These are phyloP conservation scores for Herpetomonas muscarum DNA, from an alignment of 208 protist species.

Conservation along the genomic window DNA sequence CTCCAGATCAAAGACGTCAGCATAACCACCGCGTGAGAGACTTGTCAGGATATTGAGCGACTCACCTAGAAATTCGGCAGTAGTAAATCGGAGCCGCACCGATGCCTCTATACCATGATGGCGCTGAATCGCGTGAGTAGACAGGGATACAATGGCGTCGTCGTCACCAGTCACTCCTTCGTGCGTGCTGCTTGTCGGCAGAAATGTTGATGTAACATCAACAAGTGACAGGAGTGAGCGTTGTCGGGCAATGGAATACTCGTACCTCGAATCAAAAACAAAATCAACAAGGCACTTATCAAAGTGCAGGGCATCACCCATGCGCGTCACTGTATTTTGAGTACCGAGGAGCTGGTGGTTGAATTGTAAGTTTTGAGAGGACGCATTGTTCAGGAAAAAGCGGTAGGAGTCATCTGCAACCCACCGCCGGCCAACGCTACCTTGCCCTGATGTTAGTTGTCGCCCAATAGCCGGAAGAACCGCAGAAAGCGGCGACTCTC, in stretches of 20 bases:
- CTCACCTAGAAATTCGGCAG: conserved; percentile 41
- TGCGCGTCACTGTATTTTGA: conserved; percentile 10
- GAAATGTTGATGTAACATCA: conserved; percentile 1
- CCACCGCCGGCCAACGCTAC: no score
- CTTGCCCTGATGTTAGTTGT: no score
- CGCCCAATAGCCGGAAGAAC: no score
- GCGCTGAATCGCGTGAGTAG: background rate
- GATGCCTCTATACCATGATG: background rate
- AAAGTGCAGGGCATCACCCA: conserved; percentile 9
- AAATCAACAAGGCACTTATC: conserved; percentile 18
- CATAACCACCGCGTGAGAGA: conserved; percentile 27
- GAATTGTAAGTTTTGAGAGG: no score
- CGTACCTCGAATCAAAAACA: conserved; percentile 16
- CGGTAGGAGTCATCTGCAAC: no score
- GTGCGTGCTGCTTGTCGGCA: no score
- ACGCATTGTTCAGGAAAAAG: no score
- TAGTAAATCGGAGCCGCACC: conserved; percentile 40
- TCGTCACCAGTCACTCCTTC: background rate
- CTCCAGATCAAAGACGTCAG: conserved; percentile 80
- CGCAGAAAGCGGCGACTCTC: no score
- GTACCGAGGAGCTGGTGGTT: no score
- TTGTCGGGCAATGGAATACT: conserved; percentile 13
- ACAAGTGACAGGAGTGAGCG: conserved; percentile 25
- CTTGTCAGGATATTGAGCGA: conserved; percentile 38
- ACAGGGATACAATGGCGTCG: conserved; percentile 4